Conservation (phyloP, 176 grass and related monocot genomes). For the Pontederia crassipes region DNA sequence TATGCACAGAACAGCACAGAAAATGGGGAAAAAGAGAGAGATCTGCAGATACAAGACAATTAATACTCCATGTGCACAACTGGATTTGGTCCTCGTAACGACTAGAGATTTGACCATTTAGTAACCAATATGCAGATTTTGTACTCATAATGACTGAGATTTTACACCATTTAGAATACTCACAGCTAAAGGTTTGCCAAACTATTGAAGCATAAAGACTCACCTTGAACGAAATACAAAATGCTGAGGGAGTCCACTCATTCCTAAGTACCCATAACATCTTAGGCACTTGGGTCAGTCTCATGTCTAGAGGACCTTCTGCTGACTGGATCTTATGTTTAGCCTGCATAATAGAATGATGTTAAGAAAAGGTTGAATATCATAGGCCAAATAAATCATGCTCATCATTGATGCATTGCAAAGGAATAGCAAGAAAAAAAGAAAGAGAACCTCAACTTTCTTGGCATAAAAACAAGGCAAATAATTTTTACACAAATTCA, state of each 20-base stretch:
- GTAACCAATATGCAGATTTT: too few species aligned
- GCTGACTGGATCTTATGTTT: conserved; percentile 97
- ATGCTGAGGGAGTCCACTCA: conserved; percentile 69
- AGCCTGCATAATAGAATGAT: conserved; percentile 32
- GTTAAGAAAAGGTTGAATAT: neutral
- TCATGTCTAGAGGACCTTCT: conserved; percentile 71
- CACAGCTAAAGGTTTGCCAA: neutral
- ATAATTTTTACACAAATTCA: too few species aligned
- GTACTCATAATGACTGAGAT: too few species aligned
- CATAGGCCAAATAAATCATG: neutral
- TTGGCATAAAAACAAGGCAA: too few species aligned
- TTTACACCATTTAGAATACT: neutral
- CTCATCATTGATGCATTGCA: neutral
- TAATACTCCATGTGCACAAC: too few species aligned
- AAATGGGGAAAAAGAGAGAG: neutral
- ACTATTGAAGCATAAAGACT: conserved; percentile 6
- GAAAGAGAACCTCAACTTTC: too few species aligned
- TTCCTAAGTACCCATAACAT: conserved; percentile 63
- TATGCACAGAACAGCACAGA: neutral
- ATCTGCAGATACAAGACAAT: too few species aligned
- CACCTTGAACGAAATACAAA: conserved; percentile 87
- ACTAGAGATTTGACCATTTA: too few species aligned
- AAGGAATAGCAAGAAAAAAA: too few species aligned
- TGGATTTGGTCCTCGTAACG: too few species aligned
- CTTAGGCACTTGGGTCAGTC: conserved; percentile 72